Percentiles rank a stretch among this genome's conserved stretches.
These are phyloP conservation scores for Penicillium sp. DNA, from an alignment of 2,329 filamentous ascomycete genomes.

Conservation along the genomic window DNA sequence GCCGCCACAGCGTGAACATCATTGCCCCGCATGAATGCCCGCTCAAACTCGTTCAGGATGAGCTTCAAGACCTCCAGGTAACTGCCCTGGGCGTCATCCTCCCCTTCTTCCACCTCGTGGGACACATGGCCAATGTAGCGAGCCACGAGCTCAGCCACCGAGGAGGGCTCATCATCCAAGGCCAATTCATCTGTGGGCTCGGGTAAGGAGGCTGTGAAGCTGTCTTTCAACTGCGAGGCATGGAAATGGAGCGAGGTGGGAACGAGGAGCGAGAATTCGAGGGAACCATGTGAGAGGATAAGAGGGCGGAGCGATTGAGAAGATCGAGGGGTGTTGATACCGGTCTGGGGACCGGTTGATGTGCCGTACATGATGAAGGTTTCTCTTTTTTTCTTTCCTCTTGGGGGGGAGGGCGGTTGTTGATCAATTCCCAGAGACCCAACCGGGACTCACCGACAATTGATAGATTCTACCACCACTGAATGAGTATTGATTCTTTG, in stretches of 20 bases:
- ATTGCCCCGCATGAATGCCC: constrained; percentile 89
- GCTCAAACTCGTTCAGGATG: constrained; percentile 92
- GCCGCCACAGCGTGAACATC: constrained; percentile 92
- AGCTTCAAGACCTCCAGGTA: constrained; percentile 93
- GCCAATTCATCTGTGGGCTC: constrained; percentile 94
- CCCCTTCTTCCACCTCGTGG: constrained; percentile 84
- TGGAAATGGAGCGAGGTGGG: constrained; percentile 95
- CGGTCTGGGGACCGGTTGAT: constrained; percentile 81
- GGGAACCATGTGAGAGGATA: constrained; percentile 85
- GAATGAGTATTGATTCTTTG: not conserved
- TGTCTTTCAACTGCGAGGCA: constrained; percentile 89
- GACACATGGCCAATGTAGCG: constrained; percentile 92
- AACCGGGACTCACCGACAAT: constrained; percentile 11
- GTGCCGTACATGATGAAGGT: constrained; percentile 78
- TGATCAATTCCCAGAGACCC: constrained; percentile 9
- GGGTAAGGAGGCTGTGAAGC: constrained; percentile 82
- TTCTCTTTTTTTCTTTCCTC: constrained; percentile 1
- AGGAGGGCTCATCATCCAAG: constrained; percentile 98
- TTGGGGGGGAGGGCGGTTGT: not conserved
- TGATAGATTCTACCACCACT: constrained; percentile 6
- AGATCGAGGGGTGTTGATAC: constrained; percentile 93
- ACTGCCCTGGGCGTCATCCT: constrained; percentile 83
- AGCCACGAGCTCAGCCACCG: constrained; percentile 85
- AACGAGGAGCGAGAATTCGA: constrained; percentile 94
- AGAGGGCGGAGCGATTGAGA: constrained; percentile 90